Evolutionary conservation across 352 stramenopile species (phyloP), one percentile per base, ranked within the genome.

Genomic region (Globisporangium lucens): DNA sequence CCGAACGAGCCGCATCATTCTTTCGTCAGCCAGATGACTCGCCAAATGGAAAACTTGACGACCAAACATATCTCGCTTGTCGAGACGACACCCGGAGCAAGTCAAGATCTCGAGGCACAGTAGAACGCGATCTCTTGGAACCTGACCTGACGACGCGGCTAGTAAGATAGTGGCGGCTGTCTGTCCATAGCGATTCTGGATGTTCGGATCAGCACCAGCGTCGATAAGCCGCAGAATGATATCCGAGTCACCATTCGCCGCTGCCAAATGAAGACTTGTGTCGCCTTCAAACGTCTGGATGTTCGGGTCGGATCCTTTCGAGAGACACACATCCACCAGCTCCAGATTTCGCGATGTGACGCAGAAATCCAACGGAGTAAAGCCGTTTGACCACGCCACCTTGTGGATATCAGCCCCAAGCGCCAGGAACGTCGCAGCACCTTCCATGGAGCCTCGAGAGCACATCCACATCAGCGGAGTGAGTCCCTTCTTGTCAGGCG

Each of bases 381-480:
- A 93, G 0, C 89, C 87, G 57, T 84, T 91, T 17, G 82, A 89
- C 89, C 89, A 96, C 27, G 87, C 87, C 8, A 89, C 72, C 8
- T 69, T 67, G 60, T 75, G 68, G 29, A 95, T 69, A 57, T 89
- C 71, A 13, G 85, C 87, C n/a, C 89, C 89, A 38, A 95, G 75
- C 2, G 80, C 81, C 4, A 96, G 63, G 8, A 96, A 66, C 10
- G 83, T 93, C 17, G 83, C 76, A 9, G 81, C 77, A 4, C 85
- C 87, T 82, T 95, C 89, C 4, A 91, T 63, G 10, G 78, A 94
- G 3, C 74, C 75, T 33, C 69, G 70, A 2, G 67, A 66, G 35
- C 84, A 91, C 80, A 95, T 92, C 15, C 75, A 71, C 85, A 95
- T 93, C 17, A 96, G 74, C 4, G 89, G 83, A n/a, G 89, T 96